Evolutionary conservation across 805 yeast species (phyloP).

Genomic region (Pichia cephalocereana): DNA sequence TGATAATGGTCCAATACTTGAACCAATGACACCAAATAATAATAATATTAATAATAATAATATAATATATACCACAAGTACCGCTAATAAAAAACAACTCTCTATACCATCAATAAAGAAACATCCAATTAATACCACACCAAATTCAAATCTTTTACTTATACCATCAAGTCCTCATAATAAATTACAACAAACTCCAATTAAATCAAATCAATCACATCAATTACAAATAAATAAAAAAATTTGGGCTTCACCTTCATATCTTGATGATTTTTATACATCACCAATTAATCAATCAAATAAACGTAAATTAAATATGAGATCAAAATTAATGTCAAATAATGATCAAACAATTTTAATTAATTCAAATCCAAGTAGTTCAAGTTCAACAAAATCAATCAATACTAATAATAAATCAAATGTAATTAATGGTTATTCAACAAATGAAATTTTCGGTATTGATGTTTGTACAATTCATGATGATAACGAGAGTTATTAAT

Average conservation of each 20-base stretch:
- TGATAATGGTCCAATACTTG: constrained; percentile 57
- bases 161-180: background rate
- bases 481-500: constrained; percentile 14
- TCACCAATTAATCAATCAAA: constrained; percentile 29
- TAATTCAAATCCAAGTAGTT: no score
- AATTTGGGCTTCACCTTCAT: constrained; percentile 59
- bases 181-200: constrained; percentile 1
- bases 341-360: no score
- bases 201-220: background rate
- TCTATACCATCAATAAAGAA: no score
- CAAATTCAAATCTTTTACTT: background rate
- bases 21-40: constrained; percentile 49
- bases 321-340: no score
- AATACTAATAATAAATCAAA: background rate
- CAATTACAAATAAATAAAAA: constrained; percentile 20
- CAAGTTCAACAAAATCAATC: no score
- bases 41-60: constrained; percentile 11
- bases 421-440: constrained; percentile 20
- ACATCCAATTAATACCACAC: background rate
- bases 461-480: constrained; percentile 36
- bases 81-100: background rate
- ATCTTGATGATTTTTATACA: constrained; percentile 57
- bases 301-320: background rate
- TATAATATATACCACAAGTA: constrained; percentile 2
- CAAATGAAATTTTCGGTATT: constrained; percentile 47